A percentile compares a stretch with the other conserved stretches of the same genome.
phyloP scores from a whole-genome alignment of 2,329 filamentous ascomycete genomes.

The Ceratocystis destructans region DNA sequence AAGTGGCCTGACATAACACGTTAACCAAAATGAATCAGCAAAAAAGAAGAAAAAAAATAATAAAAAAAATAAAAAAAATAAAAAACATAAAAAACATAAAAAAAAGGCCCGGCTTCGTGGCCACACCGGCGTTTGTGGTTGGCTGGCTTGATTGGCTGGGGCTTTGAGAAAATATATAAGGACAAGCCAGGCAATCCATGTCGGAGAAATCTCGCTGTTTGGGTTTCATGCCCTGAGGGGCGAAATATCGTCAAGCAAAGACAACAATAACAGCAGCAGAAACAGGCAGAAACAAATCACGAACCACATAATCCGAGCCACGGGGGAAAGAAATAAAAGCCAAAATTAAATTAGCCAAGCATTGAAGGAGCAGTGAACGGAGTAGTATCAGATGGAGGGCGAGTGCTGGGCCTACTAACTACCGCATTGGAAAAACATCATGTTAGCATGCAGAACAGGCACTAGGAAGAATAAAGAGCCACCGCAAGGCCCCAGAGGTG shows the following conservation, averaged over 20 bases:
- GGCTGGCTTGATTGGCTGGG: neutral
- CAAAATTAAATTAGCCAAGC: neutral
- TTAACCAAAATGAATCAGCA: neutral
- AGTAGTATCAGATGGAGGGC: no score
- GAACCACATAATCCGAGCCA: neutral
- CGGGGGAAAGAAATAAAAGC: neutral
- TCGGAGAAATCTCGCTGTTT: slow-evolving; percentile 14
- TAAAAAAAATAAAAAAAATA: no score
- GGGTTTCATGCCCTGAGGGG: neutral
- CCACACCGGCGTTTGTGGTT: neutral
- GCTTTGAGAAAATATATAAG: neutral
- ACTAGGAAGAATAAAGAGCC: neutral
- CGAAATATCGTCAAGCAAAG: neutral
- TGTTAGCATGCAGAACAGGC: neutral
- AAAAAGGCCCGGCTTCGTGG: slow-evolving; percentile 5
- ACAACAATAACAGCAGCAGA: neutral
- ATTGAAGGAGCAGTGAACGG: neutral
- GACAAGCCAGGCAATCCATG: neutral
- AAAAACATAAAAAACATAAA: no score
- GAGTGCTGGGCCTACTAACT: neutral
- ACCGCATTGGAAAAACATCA: neutral
- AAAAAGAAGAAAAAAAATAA: no score
- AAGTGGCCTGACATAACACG: slow-evolving; percentile 1
- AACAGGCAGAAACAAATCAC: neutral
- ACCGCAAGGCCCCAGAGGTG: neutral